phyloP scores from a whole-genome alignment of 2,329 filamentous ascomycete species.

The Fusarium guadeloupense region DNA sequence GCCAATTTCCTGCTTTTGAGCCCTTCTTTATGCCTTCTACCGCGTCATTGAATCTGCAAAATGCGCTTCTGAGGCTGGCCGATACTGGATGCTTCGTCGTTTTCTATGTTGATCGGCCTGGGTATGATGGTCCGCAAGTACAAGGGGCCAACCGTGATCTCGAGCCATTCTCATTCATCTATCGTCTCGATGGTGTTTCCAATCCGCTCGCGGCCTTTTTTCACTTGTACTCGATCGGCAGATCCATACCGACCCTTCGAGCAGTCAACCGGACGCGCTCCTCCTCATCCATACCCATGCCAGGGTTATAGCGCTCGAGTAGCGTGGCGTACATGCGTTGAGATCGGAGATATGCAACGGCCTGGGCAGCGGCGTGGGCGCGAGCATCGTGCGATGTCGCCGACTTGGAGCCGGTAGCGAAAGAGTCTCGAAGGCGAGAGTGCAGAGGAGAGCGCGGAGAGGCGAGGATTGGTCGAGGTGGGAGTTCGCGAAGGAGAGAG shows the following conservation, averaged over 20 bases:
- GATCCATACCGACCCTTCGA: slow-evolving; percentile 86
- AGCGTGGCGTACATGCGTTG: slow-evolving; percentile 85
- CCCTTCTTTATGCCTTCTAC: not conserved
- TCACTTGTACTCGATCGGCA: slow-evolving; percentile 72
- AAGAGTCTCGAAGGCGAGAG: slow-evolving; percentile 46
- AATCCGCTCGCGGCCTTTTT: not conserved
- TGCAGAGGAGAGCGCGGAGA: slow-evolving; percentile 64
- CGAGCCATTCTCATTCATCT: not conserved
- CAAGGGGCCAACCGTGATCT: not conserved
- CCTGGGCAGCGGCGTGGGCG: slow-evolving; percentile 70
- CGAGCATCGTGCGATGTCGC: slow-evolving; percentile 51
- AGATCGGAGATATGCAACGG: slow-evolving; percentile 81
- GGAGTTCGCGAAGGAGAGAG: slow-evolving; percentile 87
- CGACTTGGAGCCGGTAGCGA: slow-evolving; percentile 61
- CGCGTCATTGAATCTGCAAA: not conserved
- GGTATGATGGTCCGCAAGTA: not conserved
- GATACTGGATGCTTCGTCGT: not conserved
- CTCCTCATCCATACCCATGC: slow-evolving; percentile 85
- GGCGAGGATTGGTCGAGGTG: slow-evolving; percentile 69
- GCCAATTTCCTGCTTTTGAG: not conserved
- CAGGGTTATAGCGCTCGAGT: slow-evolving; percentile 92
- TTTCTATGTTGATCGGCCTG: not conserved
- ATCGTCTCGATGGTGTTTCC: not conserved
- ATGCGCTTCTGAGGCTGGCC: not conserved
- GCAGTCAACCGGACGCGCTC: slow-evolving; percentile 87